Percentiles rank a stretch among this genome's conserved stretches.
Evolutionary conservation across 805 yeast genomes (phyloP).

Genomic region (Candida odintsovae): DNA sequence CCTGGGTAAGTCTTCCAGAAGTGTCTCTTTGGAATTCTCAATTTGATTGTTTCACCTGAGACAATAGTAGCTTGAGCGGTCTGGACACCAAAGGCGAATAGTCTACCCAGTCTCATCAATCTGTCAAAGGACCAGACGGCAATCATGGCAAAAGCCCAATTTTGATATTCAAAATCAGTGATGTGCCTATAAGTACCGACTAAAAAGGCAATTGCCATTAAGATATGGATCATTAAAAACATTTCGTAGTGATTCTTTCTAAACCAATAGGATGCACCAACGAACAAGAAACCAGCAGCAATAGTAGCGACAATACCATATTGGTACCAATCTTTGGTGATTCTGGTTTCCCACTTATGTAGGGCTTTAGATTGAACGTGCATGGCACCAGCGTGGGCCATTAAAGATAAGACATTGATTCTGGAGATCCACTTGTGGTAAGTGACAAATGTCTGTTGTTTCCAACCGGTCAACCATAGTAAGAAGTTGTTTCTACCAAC

Average conservation of each 20-base stretch:
- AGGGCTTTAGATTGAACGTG: slow-evolving; percentile 13
- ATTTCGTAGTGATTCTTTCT: slow-evolving; percentile 55
- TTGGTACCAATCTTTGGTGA: slow-evolving; percentile 10
- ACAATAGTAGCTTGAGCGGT: slow-evolving; percentile 17
- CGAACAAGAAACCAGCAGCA: slow-evolving; percentile 3
- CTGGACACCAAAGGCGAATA: slow-evolving; percentile 16
- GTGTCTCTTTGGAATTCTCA: slow-evolving; percentile 34
- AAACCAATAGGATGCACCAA: slow-evolving; percentile 30
- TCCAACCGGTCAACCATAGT: slow-evolving; percentile 56
- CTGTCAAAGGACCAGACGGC: slow-evolving; percentile 49
- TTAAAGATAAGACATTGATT: slow-evolving; percentile 26
- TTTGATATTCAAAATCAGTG: slow-evolving; percentile 41
- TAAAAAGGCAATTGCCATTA: slow-evolving; percentile 46
- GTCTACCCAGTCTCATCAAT: slow-evolving; percentile 30
- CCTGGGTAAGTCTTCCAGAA: slow-evolving; percentile 50
- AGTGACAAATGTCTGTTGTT: slow-evolving; percentile 54
- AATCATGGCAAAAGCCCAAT: slow-evolving; percentile 29
- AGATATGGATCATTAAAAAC: slow-evolving; percentile 50
- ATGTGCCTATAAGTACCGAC: slow-evolving; percentile 55
- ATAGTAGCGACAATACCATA: slow-evolving; percentile 16
- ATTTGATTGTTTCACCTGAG: slow-evolving; percentile 43
- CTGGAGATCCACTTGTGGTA: slow-evolving; percentile 63
- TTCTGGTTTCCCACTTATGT: slow-evolving; percentile 7
- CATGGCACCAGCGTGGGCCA: slow-evolving; percentile 17
- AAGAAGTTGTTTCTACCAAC: slow-evolving; percentile 70